Evolutionary conservation across 768 basidiomycete genomes (phyloP).

Genomic region (Hericium alpestre): DNA sequence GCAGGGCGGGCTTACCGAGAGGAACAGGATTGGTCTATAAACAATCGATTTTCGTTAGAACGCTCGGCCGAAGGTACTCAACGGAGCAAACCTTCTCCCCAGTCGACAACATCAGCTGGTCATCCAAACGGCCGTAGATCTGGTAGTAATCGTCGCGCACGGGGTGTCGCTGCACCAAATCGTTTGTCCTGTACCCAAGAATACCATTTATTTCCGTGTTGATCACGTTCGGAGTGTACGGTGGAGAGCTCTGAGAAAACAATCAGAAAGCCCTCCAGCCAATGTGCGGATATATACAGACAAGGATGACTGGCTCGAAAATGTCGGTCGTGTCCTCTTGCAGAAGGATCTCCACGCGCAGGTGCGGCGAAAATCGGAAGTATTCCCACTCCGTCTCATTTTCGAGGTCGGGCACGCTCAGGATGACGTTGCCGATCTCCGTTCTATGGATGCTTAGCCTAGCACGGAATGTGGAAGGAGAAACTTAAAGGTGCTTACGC

Average conservation of each 20-base stretch:
- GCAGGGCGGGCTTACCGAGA: background rate
- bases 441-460: background rate
- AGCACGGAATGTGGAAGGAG: background rate
- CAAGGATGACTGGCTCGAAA: conserved; percentile 5
- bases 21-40: background rate
- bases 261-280: background rate
- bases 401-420: conserved; percentile 2
- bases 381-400: conserved; percentile 14
- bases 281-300: background rate
- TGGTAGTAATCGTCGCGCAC: conserved; percentile 21
- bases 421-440: conserved; percentile 12
- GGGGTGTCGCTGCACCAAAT: background rate
- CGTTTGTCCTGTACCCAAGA: background rate
- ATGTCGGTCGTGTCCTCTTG: conserved; percentile 9
- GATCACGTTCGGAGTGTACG: background rate
- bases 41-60: background rate
- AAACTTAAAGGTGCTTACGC: no score
- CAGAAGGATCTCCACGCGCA: conserved; percentile 7
- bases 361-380: conserved; percentile 10
- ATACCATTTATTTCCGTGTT: background rate
- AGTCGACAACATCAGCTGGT: conserved; percentile 22
- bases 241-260: background rate
- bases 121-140: conserved; percentile 17
- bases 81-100: background rate
- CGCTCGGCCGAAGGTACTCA: background rate